A percentile compares a stretch with the other conserved stretches of the same genome.
Evolutionary conservation across 148 eudicot genomes (phyloP).

Genomic region (Oxyria digyna): DNA sequence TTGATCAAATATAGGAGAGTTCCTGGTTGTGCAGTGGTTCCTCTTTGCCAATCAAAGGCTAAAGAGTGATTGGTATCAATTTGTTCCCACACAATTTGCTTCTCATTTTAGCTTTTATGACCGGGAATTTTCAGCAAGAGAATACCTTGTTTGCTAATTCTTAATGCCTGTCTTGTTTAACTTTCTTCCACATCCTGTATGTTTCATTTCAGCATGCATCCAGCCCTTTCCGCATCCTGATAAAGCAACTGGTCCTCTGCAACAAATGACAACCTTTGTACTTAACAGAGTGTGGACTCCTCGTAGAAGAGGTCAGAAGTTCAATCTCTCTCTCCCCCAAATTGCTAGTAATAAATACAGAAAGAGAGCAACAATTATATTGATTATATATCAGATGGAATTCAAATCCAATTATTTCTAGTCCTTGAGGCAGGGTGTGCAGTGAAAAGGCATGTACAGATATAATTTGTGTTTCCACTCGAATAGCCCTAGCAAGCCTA

Average conservation of each 20-base stretch:
- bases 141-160: background rate
- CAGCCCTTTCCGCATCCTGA: background rate
- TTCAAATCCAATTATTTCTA: no score
- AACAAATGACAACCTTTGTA: background rate
- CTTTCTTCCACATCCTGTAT: background rate
- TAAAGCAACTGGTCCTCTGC: background rate
- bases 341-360: background rate
- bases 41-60: no score
- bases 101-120: background rate
- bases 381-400: no score
- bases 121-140: background rate
- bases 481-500: constrained; percentile 5
- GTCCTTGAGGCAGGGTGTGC: background rate
- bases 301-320: background rate
- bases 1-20: no score
- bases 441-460: background rate
- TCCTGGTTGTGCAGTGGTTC: no score
- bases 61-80: background rate
- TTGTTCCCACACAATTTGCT: background rate
- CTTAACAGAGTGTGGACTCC: background rate
- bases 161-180: background rate
- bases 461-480: background rate
- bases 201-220: background rate
- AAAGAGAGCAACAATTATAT: background rate
- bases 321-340: background rate